Conservation (phyloP, 2,329 filamentous ascomycete species). For the Alternaria angustiovoidea region DNA sequence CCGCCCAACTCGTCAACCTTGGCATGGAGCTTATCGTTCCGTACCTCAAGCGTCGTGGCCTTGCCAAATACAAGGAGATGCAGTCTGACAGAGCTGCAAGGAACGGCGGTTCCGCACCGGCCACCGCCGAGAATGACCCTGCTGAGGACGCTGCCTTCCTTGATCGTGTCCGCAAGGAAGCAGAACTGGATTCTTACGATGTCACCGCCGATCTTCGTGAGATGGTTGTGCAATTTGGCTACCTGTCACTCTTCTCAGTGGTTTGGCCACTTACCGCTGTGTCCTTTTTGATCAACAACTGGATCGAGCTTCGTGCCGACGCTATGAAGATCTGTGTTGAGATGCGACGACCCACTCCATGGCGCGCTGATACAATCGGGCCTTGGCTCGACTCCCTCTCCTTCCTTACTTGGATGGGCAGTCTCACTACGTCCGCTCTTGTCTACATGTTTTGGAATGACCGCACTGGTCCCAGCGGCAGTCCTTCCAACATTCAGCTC, state of each 20-base stretch:
- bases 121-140: conserved; percentile 66
- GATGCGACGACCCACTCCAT: conserved; percentile 87
- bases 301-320: conserved; percentile 92
- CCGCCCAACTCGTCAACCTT: conserved; percentile 89
- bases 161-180: conserved; percentile 80
- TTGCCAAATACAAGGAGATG: conserved; percentile 80
- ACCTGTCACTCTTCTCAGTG: conserved; percentile 88
- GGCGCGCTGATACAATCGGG: conserved; percentile 91
- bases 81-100: conserved; percentile 67
- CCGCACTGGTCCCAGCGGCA: conserved; percentile 69
- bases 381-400: conserved; percentile 87
- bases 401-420: conserved; percentile 94
- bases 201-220: conserved; percentile 91
- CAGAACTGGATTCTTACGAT: conserved; percentile 83
- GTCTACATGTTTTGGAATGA: conserved; percentile 86
- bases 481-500: conserved; percentile 73
- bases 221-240: conserved; percentile 69
- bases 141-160: conserved; percentile 84
- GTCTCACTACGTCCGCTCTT: conserved; percentile 83
- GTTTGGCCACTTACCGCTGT: conserved; percentile 93
- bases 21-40: conserved; percentile 85
- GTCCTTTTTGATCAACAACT: conserved; percentile 93
- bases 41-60: conserved; percentile 79
- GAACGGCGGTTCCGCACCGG: conserved; percentile 61
- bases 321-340: conserved; percentile 92